Evolutionary conservation across 2,329 filamentous ascomycete genomes (phyloP), one percentile per base, ranked within the genome.

Genomic region (Aspergillus viridinutans): DNA sequence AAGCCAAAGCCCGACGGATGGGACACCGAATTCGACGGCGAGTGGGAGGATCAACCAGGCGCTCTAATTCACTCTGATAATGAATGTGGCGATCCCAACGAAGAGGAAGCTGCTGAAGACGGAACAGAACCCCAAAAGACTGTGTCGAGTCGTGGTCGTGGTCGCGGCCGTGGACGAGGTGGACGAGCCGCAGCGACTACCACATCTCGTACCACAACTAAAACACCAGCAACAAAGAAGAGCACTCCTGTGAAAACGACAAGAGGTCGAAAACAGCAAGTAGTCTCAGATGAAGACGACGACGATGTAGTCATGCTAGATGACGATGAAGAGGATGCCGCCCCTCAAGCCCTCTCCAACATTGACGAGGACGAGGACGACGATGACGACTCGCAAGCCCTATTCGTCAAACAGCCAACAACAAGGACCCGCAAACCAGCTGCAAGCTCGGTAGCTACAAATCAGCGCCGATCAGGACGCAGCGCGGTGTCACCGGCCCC

Each of bases 1-100:
- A 93, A 90, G 69, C 87, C 90, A 0, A 90, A 87, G 70, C 93
- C 93, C 1, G 83, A 85, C 10, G 81, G 80, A 2, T 97, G 92
- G 92, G 91, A 97, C 68, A 90, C 85, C n/a, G 93, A 97, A 62
- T 78, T 92, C 26, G 88, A 96, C 51, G 94, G 92, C 0, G 81
- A 82, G 52, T 97, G 93, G 92, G 88, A 88, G 58, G 89, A 94
- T 50, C 85, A 91, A 57, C 85, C 89, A 0, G 87, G 84, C 7
- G 90, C 87, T 1, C 72, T 86, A 4, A 80, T 86, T 48, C 76
- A 76, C 57, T 78, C 78, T 2, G 79, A 82, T n/a, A 71, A 78
- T 21, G 75, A 82, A 58, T 76, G 78, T 21, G 81, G 78, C 17
- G 78, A 78, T 14, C 71, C 69, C 12, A 65, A 69, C n/a, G 76